Evolutionary conservation across 2,329 filamentous ascomycete species (phyloP).

Genomic region (Beauveria caledonica): DNA sequence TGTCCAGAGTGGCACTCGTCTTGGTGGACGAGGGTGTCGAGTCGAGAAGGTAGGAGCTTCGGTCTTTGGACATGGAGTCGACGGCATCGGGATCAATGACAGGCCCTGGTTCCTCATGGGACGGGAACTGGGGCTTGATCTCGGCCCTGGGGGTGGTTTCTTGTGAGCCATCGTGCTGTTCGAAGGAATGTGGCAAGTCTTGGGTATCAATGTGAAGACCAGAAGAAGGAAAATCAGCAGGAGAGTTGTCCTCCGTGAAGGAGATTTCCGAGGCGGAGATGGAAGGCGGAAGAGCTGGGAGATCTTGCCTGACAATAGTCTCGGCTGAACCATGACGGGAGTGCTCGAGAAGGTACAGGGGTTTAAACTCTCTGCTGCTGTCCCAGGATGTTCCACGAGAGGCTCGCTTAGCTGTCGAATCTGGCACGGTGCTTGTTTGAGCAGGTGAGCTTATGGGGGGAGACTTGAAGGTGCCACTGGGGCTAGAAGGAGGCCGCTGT

Average conservation of each 20-base stretch:
- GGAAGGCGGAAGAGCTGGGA: conserved; percentile 42
- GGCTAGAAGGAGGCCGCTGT: conserved; percentile 36
- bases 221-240: conserved; percentile 16
- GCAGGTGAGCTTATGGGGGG: conserved; percentile 30
- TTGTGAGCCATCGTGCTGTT: conserved; percentile 50
- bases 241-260: conserved; percentile 21
- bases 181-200: conserved; percentile 21
- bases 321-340: conserved; percentile 32
- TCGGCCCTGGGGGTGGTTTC: conserved; percentile 62
- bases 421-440: conserved; percentile 23
- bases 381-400: conserved; percentile 54
- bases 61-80: conserved; percentile 34
- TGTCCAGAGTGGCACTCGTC: conserved; percentile 20
- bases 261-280: conserved; percentile 25
- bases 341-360: conserved; percentile 72
- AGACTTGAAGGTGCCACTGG: conserved; percentile 26
- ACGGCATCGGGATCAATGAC: conserved; percentile 31
- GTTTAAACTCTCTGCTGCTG: conserved; percentile 62
- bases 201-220: conserved; percentile 35
- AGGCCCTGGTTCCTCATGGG: conserved; percentile 9
- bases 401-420: conserved; percentile 29
- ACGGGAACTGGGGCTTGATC: conserved; percentile 22
- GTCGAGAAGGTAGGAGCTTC: conserved; percentile 34
- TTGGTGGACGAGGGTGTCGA: conserved; percentile 29
- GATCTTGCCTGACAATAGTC: conserved; percentile 24